Conservation (phyloP, 1,139 yeast genomes). For the Hemisphaericaspora xylofermentans region DNA sequence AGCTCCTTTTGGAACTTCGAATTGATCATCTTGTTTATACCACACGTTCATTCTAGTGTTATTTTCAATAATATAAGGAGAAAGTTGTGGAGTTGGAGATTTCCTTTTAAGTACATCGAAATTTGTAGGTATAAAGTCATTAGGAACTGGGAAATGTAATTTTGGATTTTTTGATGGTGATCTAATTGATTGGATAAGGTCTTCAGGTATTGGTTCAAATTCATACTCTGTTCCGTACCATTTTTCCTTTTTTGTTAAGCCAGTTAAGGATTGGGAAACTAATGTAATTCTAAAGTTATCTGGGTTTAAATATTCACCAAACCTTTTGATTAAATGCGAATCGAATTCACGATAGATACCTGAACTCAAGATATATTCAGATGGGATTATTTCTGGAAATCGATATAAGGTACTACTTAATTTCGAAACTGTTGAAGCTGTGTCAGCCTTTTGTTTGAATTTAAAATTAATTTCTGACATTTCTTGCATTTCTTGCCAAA, state of each 20-base stretch:
- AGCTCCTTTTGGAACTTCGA: conserved; percentile 84
- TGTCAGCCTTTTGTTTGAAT: conserved; percentile 64
- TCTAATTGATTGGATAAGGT: conserved; percentile 35
- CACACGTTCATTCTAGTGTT: conserved; percentile 52
- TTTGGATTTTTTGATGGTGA: conserved; percentile 32
- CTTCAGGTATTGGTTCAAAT: conserved; percentile 41
- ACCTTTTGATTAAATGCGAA: conserved; percentile 51
- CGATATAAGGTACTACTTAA: conserved; percentile 46
- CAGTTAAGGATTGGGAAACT: conserved; percentile 48
- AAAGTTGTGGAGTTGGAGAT: conserved; percentile 27
- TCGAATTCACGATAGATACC: conserved; percentile 61
- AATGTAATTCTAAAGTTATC: conserved; percentile 63
- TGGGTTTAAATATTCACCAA: conserved; percentile 50
- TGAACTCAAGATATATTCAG: conserved; percentile 57
- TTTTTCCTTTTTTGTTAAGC: conserved; percentile 52
- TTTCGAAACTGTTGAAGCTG: conserved; percentile 59
- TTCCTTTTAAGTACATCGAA: conserved; percentile 57
- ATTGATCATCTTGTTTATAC: conserved; percentile 90
- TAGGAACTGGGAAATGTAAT: conserved; percentile 65
- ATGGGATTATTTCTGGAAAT: conserved; percentile 53
- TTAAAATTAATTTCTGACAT: conserved; percentile 54
- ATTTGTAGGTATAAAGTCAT: conserved; percentile 78
- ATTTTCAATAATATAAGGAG: conserved; percentile 40
- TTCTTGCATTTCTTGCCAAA: conserved; percentile 49
- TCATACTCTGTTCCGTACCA: conserved; percentile 92